Evolutionary conservation across 108 stramenopile genomes (phyloP), one percentile per base, ranked within the genome.

Genomic region (Cyclotella kingstonii): DNA sequence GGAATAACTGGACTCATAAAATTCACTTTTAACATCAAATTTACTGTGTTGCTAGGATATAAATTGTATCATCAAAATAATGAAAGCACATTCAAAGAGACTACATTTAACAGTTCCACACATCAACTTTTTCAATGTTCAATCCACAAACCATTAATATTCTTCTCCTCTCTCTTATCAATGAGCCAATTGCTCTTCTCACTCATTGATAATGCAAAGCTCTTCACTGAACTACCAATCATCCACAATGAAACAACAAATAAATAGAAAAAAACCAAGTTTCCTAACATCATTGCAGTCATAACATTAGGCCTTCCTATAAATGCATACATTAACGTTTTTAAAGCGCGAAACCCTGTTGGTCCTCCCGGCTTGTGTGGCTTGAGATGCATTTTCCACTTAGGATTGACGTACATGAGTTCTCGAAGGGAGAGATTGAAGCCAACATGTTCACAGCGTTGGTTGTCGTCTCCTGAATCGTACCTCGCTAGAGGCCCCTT

Each of bases 371-470:
- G 79, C 45, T 76, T 75, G 26, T 36, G 46, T 5, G 79, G 75
- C 47, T 75, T 72, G 14, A 80, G 42, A 33, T 80, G 52, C 75
- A 77, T 72, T 21, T 46, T 75, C 79, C 79, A 80, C 60, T 80
- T 80, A 27, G 79, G 79, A 17, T 70, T 71, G 40, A 80, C 74
- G 53, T 71, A 80, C 79, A 80, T 80, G 6, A 53, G 17, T n/a
- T 62, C 62, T 23, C 22, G 31, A 2, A 80, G 53, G 2, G 70
- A 60, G 28, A 72, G 41, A 47, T 80, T 70, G 64, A 80, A 80
- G 0, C 79, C 75, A 34, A 80, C 76, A 60, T 80, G 79, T 61
- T 80, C 79, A 47, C 79, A 80, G 34, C 68, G 19, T 62, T 80
- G 79, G 18, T 70, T 70, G 28, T 80, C 79, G 43, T 72, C 70